A percentile compares a stretch with the other conserved stretches of the same genome.
phyloP scores from a whole-genome alignment of 768 basidiomycete genomes.

The Tricholoma furcatifolium region DNA sequence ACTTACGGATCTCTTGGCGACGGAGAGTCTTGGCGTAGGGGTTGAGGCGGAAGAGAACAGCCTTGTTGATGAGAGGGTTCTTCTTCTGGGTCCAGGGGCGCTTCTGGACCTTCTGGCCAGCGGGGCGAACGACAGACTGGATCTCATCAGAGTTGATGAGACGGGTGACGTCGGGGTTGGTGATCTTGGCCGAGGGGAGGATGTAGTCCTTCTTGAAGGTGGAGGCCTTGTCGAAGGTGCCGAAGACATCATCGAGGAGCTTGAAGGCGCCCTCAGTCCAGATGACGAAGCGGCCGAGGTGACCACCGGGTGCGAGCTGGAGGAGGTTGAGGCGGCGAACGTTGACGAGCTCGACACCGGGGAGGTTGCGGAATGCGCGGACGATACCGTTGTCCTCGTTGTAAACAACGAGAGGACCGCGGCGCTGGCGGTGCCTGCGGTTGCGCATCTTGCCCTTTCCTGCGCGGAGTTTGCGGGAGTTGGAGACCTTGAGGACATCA shows the following conservation, averaged over 20 bases:
- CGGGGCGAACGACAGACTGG: conserved; percentile 93
- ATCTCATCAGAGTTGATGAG: conserved; percentile 99
- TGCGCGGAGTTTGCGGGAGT: conserved; percentile 94
- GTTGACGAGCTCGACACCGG: conserved; percentile 96
- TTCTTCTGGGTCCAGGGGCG: conserved; percentile 99
- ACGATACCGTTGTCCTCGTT: conserved; percentile 97
- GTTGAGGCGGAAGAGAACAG: conserved; percentile 94
- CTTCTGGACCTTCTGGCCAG: conserved; percentile 81
- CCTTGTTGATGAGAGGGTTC: conserved; percentile 96
- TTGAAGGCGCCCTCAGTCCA: conserved; percentile 97
- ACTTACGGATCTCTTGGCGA: conserved; percentile 84
- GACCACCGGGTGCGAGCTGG: conserved; percentile 98
- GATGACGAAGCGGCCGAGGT: conserved; percentile 98
- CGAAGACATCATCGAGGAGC: conserved; percentile 92
- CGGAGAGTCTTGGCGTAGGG: conserved; percentile 96
- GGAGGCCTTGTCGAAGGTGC: conserved; percentile 89
- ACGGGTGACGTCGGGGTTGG: conserved; percentile 95
- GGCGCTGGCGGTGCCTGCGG: conserved; percentile 94
- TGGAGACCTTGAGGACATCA: conserved; percentile 96
- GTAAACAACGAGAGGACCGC: conserved; percentile 96
- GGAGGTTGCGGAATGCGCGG: conserved; percentile 98
- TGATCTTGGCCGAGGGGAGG: conserved; percentile 94
- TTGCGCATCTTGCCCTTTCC: conserved; percentile 98
- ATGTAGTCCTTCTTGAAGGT: conserved; percentile 86
- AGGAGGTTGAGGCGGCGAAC: conserved; percentile 95